A percentile compares a stretch with the other conserved stretches of the same genome.
Conservation (phyloP, 2,329 filamentous ascomycete genomes). For the Septoria petroselini region DNA sequence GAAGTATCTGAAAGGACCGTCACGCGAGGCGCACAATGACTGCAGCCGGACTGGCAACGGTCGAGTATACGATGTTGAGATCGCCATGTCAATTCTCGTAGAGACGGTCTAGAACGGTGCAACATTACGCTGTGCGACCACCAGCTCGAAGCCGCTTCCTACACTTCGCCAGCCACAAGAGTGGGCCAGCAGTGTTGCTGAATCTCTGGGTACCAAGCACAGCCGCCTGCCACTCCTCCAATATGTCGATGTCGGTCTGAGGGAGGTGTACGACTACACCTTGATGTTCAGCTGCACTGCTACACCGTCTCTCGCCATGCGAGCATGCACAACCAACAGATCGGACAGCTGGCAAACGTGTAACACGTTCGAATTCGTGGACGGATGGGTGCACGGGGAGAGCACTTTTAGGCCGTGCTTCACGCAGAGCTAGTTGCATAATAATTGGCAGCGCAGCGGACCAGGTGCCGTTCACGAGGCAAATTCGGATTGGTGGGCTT, state of each 20-base stretch:
- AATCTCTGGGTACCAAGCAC: too few species aligned
- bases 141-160: neutral
- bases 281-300: too few species aligned
- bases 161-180: neutral
- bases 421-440: conserved; percentile 13
- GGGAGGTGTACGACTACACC: too few species aligned
- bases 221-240: too few species aligned
- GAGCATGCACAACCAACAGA: too few species aligned
- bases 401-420: conserved; percentile 2
- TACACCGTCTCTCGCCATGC: too few species aligned
- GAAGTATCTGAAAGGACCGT: neutral
- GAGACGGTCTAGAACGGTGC: conserved; percentile 8
- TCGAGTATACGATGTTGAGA: neutral
- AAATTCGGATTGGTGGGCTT: neutral
- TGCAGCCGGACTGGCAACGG: neutral
- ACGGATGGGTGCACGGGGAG: neutral
- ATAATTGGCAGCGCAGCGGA: neutral
- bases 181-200: too few species aligned
- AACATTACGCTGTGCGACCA: neutral
- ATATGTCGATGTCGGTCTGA: too few species aligned
- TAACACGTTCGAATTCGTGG: neutral
- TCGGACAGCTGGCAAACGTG: too few species aligned
- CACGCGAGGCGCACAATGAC: neutral
- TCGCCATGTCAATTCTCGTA: neutral
- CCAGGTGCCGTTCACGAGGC: conserved; percentile 1